These are phyloP conservation scores for Calonectria fujianensis DNA, from an alignment of 2,329 filamentous ascomycete genomes.

Conservation along the genomic window DNA sequence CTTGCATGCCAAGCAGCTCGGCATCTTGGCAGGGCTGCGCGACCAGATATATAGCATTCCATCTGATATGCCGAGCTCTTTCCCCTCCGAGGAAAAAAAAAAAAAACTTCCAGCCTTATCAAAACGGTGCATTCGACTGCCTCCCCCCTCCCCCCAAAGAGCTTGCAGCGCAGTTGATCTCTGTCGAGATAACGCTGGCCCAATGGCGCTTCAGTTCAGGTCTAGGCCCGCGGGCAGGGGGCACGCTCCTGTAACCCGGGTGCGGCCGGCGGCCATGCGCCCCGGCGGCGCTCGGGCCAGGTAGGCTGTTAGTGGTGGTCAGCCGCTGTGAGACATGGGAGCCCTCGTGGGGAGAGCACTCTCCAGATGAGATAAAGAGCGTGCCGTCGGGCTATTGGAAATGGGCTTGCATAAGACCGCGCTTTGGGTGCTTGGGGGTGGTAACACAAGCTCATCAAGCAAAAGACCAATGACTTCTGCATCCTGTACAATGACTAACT, in stretches of 20 bases:
- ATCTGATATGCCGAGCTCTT: background rate
- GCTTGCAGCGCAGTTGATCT: background rate
- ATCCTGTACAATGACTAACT: conserved; percentile 23
- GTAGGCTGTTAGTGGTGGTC: conserved; percentile 12
- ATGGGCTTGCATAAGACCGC: background rate
- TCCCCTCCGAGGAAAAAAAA: background rate
- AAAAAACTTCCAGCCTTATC: conserved; percentile 22
- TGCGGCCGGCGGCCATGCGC: conserved; percentile 24
- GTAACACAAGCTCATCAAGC: background rate
- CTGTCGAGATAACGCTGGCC: conserved; percentile 9
- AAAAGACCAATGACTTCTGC: conserved; percentile 4
- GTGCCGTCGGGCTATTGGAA: background rate
- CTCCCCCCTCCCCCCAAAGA: background rate
- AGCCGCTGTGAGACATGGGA: background rate
- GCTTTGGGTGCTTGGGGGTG: background rate
- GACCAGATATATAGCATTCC: background rate
- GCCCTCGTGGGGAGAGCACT: conserved; percentile 25
- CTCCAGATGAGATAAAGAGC: conserved; percentile 24
- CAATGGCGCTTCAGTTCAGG: conserved; percentile 12
- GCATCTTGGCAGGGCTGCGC: conserved; percentile 21
- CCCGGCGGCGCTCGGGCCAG: conserved; percentile 18
- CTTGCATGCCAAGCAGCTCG: conserved; percentile 23
- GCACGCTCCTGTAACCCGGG: background rate
- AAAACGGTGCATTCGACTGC: background rate
- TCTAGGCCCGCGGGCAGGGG: conserved; percentile 26